phyloP scores from a whole-genome alignment of 2,329 filamentous ascomycete species.

The Orbilia quercus region DNA sequence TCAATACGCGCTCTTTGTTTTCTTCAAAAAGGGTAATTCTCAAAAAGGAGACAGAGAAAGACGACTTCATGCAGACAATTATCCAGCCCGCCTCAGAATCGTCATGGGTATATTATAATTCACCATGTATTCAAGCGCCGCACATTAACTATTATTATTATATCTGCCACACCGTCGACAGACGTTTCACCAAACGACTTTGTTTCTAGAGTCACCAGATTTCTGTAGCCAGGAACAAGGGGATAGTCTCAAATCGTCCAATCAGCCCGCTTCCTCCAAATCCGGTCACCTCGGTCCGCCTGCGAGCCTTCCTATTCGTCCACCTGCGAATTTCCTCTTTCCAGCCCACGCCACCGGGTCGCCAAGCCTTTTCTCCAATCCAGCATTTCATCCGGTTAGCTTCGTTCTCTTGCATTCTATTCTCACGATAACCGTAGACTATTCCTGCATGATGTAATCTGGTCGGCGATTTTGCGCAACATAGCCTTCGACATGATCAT shows the following conservation, averaged over 20 bases:
- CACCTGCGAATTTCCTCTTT: conserved; percentile 17
- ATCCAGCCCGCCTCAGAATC: conserved; percentile 44
- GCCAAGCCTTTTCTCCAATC: conserved; percentile 37
- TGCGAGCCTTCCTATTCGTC: conserved; percentile 41
- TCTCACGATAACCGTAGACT: conserved; percentile 38
- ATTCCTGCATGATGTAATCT: conserved; percentile 53
- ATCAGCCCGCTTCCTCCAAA: conserved; percentile 53
- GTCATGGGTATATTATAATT: conserved; percentile 35
- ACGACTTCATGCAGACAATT: conserved; percentile 33
- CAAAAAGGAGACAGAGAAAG: conserved; percentile 34
- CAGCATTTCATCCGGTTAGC: conserved; percentile 26
- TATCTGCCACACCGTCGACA: conserved; percentile 31
- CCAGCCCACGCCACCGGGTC: conserved; percentile 25
- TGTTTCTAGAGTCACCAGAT: too few species aligned
- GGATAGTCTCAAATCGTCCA: conserved; percentile 41
- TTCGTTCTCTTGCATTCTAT: conserved; percentile 14
- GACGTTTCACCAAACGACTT: conserved; percentile 50
- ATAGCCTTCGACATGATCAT: conserved; percentile 23
- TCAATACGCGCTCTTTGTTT: conserved; percentile 39
- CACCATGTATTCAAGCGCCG: conserved; percentile 30
- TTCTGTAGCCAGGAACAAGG: conserved; percentile 45
- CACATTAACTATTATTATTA: conserved; percentile 40
- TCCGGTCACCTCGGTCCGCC: conserved; percentile 40
- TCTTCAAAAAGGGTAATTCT: conserved; percentile 23
- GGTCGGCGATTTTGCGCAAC: conserved; percentile 46